Percentiles rank a stretch among this genome's conserved stretches.
Conservation (phyloP, 2,329 filamentous ascomycete species). For the Epichloe baconii region DNA sequence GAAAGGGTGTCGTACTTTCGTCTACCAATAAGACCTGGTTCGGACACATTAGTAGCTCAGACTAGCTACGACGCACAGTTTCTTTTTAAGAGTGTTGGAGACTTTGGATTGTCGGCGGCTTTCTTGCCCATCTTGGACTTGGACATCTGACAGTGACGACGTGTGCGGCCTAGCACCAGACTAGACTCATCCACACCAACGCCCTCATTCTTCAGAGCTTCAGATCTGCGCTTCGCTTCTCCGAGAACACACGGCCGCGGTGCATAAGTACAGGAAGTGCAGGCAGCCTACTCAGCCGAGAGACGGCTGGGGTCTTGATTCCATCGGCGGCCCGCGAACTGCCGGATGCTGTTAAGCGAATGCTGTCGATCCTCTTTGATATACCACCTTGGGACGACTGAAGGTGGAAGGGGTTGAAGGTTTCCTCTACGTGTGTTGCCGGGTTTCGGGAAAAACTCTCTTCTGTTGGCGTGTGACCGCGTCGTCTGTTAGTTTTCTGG, state of each 20-base stretch:
- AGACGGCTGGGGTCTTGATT: too few species aligned
- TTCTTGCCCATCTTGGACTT: background rate
- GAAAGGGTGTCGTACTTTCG: too few species aligned
- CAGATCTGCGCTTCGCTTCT: too few species aligned
- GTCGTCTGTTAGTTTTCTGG: background rate
- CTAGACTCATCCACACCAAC: background rate
- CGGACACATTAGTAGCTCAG: background rate
- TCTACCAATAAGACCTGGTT: background rate
- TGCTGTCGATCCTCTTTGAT: too few species aligned
- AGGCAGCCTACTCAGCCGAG: too few species aligned
- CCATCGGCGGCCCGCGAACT: too few species aligned
- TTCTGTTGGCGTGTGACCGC: background rate
- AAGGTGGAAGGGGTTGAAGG: background rate
- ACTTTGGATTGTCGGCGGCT: background rate
- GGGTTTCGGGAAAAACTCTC: background rate
- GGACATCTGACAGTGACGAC: background rate
- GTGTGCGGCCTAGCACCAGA: background rate
- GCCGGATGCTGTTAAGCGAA: too few species aligned
- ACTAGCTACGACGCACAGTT: background rate
- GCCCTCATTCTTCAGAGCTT: background rate
- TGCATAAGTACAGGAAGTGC: too few species aligned
- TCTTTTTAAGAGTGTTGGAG: background rate
- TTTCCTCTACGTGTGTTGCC: too few species aligned
- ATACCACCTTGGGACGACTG: too few species aligned
- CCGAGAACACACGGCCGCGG: too few species aligned